These are phyloP conservation scores for Paxillus ammoniavirescens DNA, from an alignment of 768 basidiomycete genomes.

Conservation along the genomic window DNA sequence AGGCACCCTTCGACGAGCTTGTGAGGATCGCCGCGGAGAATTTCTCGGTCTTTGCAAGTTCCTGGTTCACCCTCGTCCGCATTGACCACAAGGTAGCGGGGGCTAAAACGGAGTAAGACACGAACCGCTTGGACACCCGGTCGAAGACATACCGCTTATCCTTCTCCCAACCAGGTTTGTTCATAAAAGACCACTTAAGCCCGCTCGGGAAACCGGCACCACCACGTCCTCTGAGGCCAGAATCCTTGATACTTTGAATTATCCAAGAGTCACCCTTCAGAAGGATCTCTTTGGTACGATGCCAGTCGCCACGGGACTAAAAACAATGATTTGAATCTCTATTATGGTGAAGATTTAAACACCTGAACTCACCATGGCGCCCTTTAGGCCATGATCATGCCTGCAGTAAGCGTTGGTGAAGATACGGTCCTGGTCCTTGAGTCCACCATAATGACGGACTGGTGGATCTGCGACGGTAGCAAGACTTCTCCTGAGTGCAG, in stretches of 20 bases:
- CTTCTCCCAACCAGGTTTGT: constrained; percentile 98
- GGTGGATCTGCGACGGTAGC: constrained; percentile 85
- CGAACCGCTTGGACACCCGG: neutral
- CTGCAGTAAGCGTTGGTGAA: constrained; percentile 89
- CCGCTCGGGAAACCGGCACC: constrained; percentile 97
- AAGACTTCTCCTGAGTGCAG: constrained; percentile 32
- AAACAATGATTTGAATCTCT: constrained; percentile 1
- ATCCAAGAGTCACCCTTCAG: constrained; percentile 97
- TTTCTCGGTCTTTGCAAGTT: constrained; percentile 99
- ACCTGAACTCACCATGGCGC: constrained; percentile 62
- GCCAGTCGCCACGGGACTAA: constrained; percentile 96
- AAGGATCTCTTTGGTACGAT: constrained; percentile 94
- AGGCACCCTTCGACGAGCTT: constrained; percentile 98
- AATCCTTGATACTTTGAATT: constrained; percentile 94
- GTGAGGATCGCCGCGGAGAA: constrained; percentile 96
- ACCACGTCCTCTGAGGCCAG: constrained; percentile 91
- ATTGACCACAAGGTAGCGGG: constrained; percentile 95
- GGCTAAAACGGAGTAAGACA: constrained; percentile 43
- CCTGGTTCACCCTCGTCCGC: constrained; percentile 99
- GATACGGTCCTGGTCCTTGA: constrained; percentile 92
- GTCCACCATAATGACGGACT: constrained; percentile 86
- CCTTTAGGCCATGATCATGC: constrained; percentile 92
- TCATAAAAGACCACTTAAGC: constrained; percentile 98
- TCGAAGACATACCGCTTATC: constrained; percentile 63
- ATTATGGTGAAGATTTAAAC: no score